Conservation (phyloP, 495 filamentous ascomycete genomes). For the Aspergillus steynii region DNA sequence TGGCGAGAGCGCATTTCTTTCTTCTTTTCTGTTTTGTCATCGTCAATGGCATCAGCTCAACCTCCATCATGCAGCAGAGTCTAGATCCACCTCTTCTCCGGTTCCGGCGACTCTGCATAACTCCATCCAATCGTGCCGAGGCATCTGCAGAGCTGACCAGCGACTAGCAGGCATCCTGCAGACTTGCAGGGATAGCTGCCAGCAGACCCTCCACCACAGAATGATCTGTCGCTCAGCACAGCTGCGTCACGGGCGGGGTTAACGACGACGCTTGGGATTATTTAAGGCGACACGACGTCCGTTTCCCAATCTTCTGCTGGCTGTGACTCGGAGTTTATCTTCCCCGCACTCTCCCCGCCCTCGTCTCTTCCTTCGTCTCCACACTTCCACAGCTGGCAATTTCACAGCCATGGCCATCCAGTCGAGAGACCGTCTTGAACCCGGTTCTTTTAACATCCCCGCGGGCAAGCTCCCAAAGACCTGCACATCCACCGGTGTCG, state of each 20-base stretch:
- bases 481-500: slow-evolving; percentile 29
- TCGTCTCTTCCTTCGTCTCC: background rate
- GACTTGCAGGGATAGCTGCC: background rate
- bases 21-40: background rate
- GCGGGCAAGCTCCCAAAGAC: slow-evolving; percentile 36
- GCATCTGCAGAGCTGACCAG: too few species aligned
- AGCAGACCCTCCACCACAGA: too few species aligned
- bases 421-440: slow-evolving; percentile 58
- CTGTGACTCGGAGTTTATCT: background rate
- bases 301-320: background rate
- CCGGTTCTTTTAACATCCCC: slow-evolving; percentile 58
- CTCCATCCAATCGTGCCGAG: too few species aligned
- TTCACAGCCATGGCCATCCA: slow-evolving; percentile 16
- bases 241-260: background rate
- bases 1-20: slow-evolving; percentile 5
- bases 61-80: background rate
- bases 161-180: background rate
- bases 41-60: too few species aligned
- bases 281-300: background rate
- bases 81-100: background rate
- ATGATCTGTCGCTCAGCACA: too few species aligned
- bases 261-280: background rate
- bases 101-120: too few species aligned
- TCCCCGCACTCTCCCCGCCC: background rate
- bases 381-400: background rate